Percentiles rank a stretch among this genome's conserved stretches.
Evolutionary conservation across 176 grass and related monocot species (phyloP).

Genomic region (Microstegium vimineum): DNA sequence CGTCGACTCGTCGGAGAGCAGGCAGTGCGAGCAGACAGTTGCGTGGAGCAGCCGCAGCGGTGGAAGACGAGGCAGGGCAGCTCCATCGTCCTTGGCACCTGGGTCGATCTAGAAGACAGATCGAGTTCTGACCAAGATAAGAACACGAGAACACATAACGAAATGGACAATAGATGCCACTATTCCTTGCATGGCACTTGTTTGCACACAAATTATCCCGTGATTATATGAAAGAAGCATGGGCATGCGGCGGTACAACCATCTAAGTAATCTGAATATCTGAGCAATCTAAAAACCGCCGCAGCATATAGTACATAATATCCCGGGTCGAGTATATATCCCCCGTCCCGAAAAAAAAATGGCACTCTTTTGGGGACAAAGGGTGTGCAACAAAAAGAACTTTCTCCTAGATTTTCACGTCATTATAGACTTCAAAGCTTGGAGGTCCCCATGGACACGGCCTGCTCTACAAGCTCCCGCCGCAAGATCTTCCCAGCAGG

Average conservation of each 20-base stretch:
- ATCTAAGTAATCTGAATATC: no score
- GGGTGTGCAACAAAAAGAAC: not conserved
- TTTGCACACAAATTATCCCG: no score
- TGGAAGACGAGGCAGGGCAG: not conserved
- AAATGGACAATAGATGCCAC: no score
- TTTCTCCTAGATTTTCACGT: not conserved
- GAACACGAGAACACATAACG: no score
- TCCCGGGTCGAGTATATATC: not conserved
- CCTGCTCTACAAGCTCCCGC: slow-evolving; percentile 46
- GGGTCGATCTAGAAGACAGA: no score
- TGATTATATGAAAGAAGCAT: no score
- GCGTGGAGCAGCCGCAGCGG: not conserved
- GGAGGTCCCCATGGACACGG: slow-evolving; percentile 38
- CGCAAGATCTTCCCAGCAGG: slow-evolving; percentile 67
- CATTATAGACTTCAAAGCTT: slow-evolving; percentile 55
- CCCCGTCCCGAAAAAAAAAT: no score
- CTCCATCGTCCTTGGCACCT: not conserved
- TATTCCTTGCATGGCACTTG: no score
- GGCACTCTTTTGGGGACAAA: no score
- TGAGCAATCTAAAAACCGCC: not conserved
- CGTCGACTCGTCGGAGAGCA: not conserved
- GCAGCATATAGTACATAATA: not conserved
- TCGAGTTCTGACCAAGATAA: no score
- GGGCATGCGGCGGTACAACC: no score
- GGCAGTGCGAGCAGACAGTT: not conserved